These are phyloP conservation scores for Ricinus communis DNA, from an alignment of 345 rosid genomes.

Conservation along the genomic window DNA sequence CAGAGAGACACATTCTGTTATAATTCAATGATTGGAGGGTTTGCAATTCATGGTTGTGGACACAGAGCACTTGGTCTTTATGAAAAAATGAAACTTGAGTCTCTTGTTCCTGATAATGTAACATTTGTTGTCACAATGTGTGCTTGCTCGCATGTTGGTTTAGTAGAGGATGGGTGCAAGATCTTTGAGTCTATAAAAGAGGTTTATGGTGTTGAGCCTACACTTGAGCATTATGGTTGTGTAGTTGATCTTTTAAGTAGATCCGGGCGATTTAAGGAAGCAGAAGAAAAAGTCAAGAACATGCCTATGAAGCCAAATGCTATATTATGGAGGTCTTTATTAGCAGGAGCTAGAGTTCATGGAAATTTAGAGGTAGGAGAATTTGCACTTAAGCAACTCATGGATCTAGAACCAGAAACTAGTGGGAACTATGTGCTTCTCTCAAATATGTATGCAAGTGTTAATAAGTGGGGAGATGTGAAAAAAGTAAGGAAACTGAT, in stretches of 20 bases:
- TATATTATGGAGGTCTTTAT: slow-evolving; percentile 61
- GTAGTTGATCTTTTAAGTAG: slow-evolving; percentile 63
- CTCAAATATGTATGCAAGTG: slow-evolving; percentile 61
- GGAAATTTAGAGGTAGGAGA: slow-evolving; percentile 51
- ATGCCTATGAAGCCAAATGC: slow-evolving; percentile 73
- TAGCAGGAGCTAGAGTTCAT: slow-evolving; percentile 59
- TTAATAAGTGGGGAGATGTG: slow-evolving; percentile 56
- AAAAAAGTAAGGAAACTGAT: slow-evolving; percentile 55
- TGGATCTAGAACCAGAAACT: slow-evolving; percentile 48
- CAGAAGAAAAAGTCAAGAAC: slow-evolving; percentile 41
- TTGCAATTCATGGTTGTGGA: slow-evolving; percentile 54
- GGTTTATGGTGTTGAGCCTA: slow-evolving; percentile 45
- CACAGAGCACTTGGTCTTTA: slow-evolving; percentile 41
- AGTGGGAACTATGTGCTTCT: slow-evolving; percentile 65
- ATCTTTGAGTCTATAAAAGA: slow-evolving; percentile 51
- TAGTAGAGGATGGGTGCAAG: slow-evolving; percentile 45
- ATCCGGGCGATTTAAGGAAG: slow-evolving; percentile 52
- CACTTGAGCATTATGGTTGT: slow-evolving; percentile 65
- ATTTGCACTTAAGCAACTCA: slow-evolving; percentile 44
- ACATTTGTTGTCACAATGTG: slow-evolving; percentile 53
- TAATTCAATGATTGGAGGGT: slow-evolving; percentile 62
- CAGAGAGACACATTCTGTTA: slow-evolving; percentile 44
- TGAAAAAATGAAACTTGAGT: slow-evolving; percentile 35
- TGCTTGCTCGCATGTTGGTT: slow-evolving; percentile 66
- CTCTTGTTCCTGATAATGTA: slow-evolving; percentile 48